Conservation (phyloP, 495 filamentous ascomycete genomes). For the Tuber calosporum region DNA sequence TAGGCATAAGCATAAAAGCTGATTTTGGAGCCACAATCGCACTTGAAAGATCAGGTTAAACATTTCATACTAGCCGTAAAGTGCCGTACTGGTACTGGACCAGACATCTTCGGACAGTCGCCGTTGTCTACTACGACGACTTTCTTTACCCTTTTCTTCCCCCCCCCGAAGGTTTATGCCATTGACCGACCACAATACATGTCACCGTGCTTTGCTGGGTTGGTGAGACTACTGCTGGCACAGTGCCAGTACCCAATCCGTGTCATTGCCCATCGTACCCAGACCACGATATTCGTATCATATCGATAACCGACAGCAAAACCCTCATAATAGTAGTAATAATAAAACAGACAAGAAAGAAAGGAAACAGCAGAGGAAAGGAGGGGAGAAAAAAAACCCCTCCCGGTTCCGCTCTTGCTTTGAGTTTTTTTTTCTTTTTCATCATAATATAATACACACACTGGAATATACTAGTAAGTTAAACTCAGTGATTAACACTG, state of each 20-base stretch:
- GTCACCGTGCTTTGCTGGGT: too few species aligned
- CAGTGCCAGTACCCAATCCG: neutral
- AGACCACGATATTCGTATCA: neutral
- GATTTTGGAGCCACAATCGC: too few species aligned
- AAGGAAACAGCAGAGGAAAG: neutral
- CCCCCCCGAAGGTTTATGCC: too few species aligned
- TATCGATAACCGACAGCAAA: neutral
- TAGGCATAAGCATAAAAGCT: too few species aligned
- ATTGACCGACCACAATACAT: too few species aligned
- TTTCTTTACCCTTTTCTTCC: too few species aligned
- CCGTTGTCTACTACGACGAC: too few species aligned
- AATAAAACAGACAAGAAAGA: neutral
- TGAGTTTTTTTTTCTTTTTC: neutral
- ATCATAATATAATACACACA: conserved; percentile 6
- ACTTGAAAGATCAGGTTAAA: too few species aligned
- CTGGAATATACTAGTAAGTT: neutral
- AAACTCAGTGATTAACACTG: neutral
- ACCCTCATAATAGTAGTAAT: neutral
- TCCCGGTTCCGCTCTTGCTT: neutral
- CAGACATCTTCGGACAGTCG: too few species aligned
- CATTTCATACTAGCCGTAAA: too few species aligned
- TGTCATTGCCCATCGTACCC: neutral
- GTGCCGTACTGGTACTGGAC: too few species aligned
- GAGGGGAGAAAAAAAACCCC: neutral
- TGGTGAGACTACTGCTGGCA: too few species aligned